Percentiles rank a stretch among this genome's conserved stretches.
These are phyloP conservation scores for Capronia coronata DNA, from an alignment of 2,329 filamentous ascomycete species.

Conservation along the genomic window DNA sequence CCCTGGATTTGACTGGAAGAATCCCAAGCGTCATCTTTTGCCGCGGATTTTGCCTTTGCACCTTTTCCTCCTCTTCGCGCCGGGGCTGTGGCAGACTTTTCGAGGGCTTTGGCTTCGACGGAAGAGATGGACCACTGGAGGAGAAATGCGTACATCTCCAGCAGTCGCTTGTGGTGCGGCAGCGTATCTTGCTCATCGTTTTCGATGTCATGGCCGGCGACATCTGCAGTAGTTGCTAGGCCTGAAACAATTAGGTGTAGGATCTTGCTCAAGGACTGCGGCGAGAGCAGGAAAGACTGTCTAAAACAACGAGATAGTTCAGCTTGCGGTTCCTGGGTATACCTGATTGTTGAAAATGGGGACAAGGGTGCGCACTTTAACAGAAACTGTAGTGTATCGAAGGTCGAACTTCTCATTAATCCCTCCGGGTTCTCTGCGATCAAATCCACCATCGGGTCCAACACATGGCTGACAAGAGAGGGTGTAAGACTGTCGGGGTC, in stretches of 20 bases:
- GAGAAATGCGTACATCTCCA: constrained; percentile 91
- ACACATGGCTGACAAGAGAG: constrained; percentile 70
- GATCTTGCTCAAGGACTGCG: constrained; percentile 80
- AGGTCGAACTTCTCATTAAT: constrained; percentile 67
- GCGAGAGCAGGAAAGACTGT: constrained; percentile 71
- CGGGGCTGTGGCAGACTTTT: constrained; percentile 72
- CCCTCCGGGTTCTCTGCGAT: constrained; percentile 88
- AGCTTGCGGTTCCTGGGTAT: constrained; percentile 49
- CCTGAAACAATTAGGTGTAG: constrained; percentile 86
- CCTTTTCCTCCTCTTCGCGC: constrained; percentile 66
- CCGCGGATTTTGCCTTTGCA: constrained; percentile 60
- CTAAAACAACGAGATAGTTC: constrained; percentile 62
- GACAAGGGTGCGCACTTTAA: constrained; percentile 76
- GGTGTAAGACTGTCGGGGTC: constrained; percentile 78
- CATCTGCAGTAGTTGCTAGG: constrained; percentile 75
- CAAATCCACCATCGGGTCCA: constrained; percentile 88
- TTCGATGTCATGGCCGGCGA: constrained; percentile 78
- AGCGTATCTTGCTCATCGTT: constrained; percentile 84
- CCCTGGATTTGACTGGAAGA: constrained; percentile 79
- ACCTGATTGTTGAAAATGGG: neutral
- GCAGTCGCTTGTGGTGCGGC: constrained; percentile 77
- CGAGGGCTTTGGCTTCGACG: constrained; percentile 88
- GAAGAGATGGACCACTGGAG: constrained; percentile 91
- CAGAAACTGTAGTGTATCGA: constrained; percentile 91
- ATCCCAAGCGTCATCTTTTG: constrained; percentile 78